Percentiles rank a stretch among this genome's conserved stretches.
Conservation (phyloP, 345 rosid genomes). For the Euphorbia peplus region DNA sequence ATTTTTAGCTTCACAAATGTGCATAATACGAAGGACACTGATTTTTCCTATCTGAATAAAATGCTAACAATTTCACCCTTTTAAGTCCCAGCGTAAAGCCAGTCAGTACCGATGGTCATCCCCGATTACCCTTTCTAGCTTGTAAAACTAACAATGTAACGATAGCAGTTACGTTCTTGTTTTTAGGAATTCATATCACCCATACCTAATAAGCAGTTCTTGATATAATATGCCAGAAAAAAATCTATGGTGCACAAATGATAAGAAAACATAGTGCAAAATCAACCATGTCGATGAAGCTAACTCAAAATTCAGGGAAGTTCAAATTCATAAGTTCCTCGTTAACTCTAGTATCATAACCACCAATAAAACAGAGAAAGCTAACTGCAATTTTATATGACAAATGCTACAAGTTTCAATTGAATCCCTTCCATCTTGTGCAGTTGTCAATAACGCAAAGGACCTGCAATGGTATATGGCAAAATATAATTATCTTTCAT, state of each 20-base stretch:
- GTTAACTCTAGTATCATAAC: not conserved
- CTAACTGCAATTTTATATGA: not conserved
- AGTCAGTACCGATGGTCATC: no score
- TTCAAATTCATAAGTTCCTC: not conserved
- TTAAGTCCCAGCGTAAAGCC: no score
- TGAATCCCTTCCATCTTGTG: not conserved
- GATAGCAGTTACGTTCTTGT: no score
- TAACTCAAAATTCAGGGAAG: not conserved
- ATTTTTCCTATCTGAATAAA: no score
- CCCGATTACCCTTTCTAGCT: no score
- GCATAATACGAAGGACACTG: no score
- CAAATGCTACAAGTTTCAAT: not conserved
- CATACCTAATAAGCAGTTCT: not conserved
- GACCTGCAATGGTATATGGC: slow-evolving; percentile 4
- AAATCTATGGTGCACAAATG: not conserved
- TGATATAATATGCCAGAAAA: not conserved
- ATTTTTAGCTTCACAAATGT: no score
- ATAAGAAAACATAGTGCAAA: not conserved
- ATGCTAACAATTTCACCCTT: no score
- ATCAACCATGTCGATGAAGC: not conserved
- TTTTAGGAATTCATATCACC: not conserved
- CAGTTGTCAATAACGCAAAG: not conserved
- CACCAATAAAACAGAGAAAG: not conserved
- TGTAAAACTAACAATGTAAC: no score
- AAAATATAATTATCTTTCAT: not conserved